Conservation (phyloP, 2,329 filamentous ascomycete species). For the Aspergillus pseudoglaucus region DNA sequence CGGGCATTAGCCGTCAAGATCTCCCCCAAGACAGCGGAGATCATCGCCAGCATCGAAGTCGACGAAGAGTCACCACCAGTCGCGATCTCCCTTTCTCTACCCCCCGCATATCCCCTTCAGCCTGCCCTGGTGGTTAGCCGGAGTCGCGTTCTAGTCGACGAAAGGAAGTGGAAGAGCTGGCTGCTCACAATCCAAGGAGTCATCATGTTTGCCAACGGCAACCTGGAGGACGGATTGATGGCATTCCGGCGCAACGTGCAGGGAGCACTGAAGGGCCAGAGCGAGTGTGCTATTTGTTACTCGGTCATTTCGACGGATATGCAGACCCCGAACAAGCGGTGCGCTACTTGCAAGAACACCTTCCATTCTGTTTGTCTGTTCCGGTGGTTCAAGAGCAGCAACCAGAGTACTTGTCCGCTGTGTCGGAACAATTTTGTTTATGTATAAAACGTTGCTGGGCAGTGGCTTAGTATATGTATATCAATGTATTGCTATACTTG, state of each 20-base stretch:
- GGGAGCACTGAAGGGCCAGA: constrained; percentile 84
- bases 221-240: constrained; percentile 76
- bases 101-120: constrained; percentile 74
- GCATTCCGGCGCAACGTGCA: constrained; percentile 83
- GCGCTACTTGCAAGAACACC: constrained; percentile 84
- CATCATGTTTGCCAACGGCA: constrained; percentile 87
- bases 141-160: constrained; percentile 78
- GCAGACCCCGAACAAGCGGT: constrained; percentile 85
- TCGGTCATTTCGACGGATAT: constrained; percentile 84
- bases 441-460: constrained; percentile 23
- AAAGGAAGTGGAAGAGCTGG: constrained; percentile 91
- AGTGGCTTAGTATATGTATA: neutral
- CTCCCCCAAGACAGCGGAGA: constrained; percentile 63
- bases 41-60: constrained; percentile 77
- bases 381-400: constrained; percentile 95
- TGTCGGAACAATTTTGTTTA: constrained; percentile 82
- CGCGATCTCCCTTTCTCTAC: constrained; percentile 71
- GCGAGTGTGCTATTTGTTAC: constrained; percentile 95
- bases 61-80: constrained; percentile 83
- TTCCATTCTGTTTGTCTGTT: constrained; percentile 89
- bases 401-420: constrained; percentile 82
- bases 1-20: constrained; percentile 60
- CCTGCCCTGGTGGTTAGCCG: constrained; percentile 68
- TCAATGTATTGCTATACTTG: neutral
- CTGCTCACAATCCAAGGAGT: constrained; percentile 81